Base-by-base conservation (phyloP, 2,329 filamentous ascomycete genomes). In the Aureobasidium sp. region DNA sequence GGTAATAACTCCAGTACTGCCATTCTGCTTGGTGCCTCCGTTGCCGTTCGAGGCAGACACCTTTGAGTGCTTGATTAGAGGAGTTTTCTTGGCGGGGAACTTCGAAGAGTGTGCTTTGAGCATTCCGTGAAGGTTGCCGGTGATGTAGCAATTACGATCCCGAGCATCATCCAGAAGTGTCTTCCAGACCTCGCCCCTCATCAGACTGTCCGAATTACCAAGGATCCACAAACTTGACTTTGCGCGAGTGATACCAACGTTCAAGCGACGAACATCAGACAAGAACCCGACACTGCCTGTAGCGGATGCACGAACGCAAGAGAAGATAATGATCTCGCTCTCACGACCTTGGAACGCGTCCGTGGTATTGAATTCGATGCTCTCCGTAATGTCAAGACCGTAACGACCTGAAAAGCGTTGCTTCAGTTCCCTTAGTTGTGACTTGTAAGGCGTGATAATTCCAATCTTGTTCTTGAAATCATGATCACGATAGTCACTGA, bases 311-410 rank as follows among this genome's bases (percentile, higher is more conserved):
- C 94, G 87, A 64, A 99, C 94, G 74, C 95, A 99, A 44, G 94
- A 97, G 78, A 99, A 99, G 66, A 99, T 97, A 74, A 99, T 97
- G 65, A 99, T 88, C 71, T 99, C 94, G 70, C 91, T 94, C 75
- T 99, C 94, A 67, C 95, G 86, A 65, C 94, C 94, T 74, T 99
- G 91, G 74, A 97, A 99, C 21, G 94, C 95, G 76, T 99, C 94
- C 0, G 94, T 99, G 0, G 94, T 99, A 74, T 99, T 99, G 82
- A 99, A 99, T 67, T 99, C 95, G 66, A 99, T 88, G 25, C 83
- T 83, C 36, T 89, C 86, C 29, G 86, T 81, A 66, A 99, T 91
- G 0, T 74, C 76, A 3, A 89, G 84, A 39, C 93, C 91, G 69
- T 89, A 97, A 47, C 80, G 81, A 15, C 81, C 77, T 10, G 80